Conservation (phyloP, 805 yeast genomes). For the Isabelozyma rhagii region DNA sequence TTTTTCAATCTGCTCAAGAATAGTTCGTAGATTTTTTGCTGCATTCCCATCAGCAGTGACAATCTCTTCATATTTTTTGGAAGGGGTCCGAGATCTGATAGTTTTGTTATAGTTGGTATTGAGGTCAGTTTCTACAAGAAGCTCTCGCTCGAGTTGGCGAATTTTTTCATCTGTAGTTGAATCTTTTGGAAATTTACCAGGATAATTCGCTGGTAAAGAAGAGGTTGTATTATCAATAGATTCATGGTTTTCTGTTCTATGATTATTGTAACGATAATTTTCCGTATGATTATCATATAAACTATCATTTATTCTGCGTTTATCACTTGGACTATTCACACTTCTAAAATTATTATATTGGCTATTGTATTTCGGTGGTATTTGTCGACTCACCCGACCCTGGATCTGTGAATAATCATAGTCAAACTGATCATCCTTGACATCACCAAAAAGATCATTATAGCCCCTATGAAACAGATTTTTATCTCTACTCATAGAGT, state of each 20-base stretch:
- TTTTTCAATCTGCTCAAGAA: slow-evolving; percentile 5
- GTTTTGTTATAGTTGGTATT: slow-evolving; percentile 6
- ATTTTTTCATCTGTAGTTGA: slow-evolving; percentile 2
- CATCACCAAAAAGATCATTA: not conserved
- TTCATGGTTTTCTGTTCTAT: not conserved
- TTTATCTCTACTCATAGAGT: not conserved
- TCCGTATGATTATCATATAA: no score
- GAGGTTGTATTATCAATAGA: slow-evolving; percentile 1
- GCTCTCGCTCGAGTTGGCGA: slow-evolving; percentile 4
- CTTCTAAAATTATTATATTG: not conserved
- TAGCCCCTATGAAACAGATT: not conserved
- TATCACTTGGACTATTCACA: no score
- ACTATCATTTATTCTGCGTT: no score
- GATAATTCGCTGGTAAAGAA: slow-evolving; percentile 16
- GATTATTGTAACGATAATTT: not conserved
- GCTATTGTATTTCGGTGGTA: not conserved
- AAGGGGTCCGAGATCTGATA: not conserved
- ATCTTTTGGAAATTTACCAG: slow-evolving; percentile 12
- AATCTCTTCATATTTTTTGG: not conserved
- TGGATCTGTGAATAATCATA: not conserved
- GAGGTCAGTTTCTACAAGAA: slow-evolving; percentile 5
- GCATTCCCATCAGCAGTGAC: not conserved
- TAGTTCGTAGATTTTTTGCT: slow-evolving; percentile 1
- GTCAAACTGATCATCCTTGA: not conserved
- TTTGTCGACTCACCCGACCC: not conserved